Percentiles rank a stretch among this genome's conserved stretches.
phyloP scores from a whole-genome alignment of 1,139 yeast species.

The Arxiozyma telluris region DNA sequence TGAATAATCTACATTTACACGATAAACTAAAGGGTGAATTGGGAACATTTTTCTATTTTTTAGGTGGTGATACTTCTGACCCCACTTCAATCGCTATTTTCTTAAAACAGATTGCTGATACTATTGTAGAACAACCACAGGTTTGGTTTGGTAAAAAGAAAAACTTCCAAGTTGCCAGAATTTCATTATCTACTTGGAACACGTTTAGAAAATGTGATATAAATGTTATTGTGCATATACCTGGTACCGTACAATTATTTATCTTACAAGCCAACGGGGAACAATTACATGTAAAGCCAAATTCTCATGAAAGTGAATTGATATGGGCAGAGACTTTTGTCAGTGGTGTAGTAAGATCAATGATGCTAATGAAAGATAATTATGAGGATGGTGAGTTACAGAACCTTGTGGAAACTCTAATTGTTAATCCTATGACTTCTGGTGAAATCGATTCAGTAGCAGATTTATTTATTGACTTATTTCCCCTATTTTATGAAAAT shows the following conservation, averaged over 20 bases:
- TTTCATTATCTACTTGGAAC: slow-evolving; percentile 59
- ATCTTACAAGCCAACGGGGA: slow-evolving; percentile 49
- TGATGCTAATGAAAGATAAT: slow-evolving; percentile 63
- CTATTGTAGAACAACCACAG: slow-evolving; percentile 55
- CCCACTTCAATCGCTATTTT: slow-evolving; percentile 66
- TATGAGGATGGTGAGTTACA: slow-evolving; percentile 62
- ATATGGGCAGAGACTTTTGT: slow-evolving; percentile 81
- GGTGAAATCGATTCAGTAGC: slow-evolving; percentile 36
- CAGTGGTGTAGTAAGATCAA: slow-evolving; percentile 64
- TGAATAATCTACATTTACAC: slow-evolving; percentile 22
- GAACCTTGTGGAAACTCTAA: slow-evolving; percentile 50
- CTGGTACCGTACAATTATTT: slow-evolving; percentile 76
- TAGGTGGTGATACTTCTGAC: slow-evolving; percentile 59
- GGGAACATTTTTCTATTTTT: slow-evolving; percentile 36
- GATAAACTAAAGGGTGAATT: slow-evolving; percentile 29
- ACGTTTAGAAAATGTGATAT: slow-evolving; percentile 73
- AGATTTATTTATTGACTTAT: slow-evolving; percentile 38
- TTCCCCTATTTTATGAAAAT: slow-evolving; percentile 52
- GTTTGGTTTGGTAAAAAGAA: slow-evolving; percentile 66
- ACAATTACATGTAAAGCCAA: slow-evolving; percentile 26
- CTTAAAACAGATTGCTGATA: slow-evolving; percentile 65
- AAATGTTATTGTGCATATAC: slow-evolving; percentile 63
- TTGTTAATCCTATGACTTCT: slow-evolving; percentile 54
- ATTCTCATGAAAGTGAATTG: slow-evolving; percentile 32
- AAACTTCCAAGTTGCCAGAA: slow-evolving; percentile 68